A percentile compares a stretch with the other conserved stretches of the same genome.
These are phyloP conservation scores for Blastobotrys illinoisensis DNA, from an alignment of 1,139 yeast species.

Conservation along the genomic window DNA sequence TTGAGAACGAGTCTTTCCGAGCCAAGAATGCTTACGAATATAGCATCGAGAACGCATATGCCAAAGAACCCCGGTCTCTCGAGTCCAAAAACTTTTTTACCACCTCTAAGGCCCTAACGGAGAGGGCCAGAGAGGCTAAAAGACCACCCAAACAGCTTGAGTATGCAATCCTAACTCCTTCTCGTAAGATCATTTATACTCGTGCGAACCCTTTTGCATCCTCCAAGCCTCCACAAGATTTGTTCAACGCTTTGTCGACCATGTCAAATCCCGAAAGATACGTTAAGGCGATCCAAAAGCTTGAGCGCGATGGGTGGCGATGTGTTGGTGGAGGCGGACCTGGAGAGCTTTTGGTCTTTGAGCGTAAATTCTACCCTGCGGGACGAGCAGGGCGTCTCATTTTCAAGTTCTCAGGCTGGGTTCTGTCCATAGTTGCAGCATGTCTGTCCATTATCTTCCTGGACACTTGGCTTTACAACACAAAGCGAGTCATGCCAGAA, in stretches of 20 bases:
- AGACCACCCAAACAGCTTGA: constrained; percentile 26
- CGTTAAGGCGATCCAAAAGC: constrained; percentile 32
- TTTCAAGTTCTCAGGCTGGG: constrained; percentile 13
- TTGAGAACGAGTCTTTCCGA: constrained; percentile 44
- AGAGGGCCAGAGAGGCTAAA: not conserved
- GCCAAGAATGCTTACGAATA: constrained; percentile 52
- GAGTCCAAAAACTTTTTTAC: constrained; percentile 48
- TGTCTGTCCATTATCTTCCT: constrained; percentile 7
- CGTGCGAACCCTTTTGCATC: constrained; percentile 41
- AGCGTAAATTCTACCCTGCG: constrained; percentile 23
- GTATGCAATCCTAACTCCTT: constrained; percentile 43
- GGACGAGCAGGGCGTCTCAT: constrained; percentile 15
- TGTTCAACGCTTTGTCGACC: constrained; percentile 42
- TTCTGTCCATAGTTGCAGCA: constrained; percentile 10
- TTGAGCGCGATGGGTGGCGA: constrained; percentile 42
- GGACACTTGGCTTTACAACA: not conserved
- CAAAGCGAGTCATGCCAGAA: not conserved
- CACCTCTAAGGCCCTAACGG: constrained; percentile 29
- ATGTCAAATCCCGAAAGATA: constrained; percentile 35
- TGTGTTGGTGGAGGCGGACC: constrained; percentile 41
- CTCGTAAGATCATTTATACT: constrained; percentile 37
- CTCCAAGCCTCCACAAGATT: constrained; percentile 37
- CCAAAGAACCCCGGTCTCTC: constrained; percentile 38
- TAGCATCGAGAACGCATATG: constrained; percentile 35
- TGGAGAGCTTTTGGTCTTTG: constrained; percentile 37